phyloP scores from a whole-genome alignment of 1,284 basidiomycete species.

The Chalciporus sp. region DNA sequence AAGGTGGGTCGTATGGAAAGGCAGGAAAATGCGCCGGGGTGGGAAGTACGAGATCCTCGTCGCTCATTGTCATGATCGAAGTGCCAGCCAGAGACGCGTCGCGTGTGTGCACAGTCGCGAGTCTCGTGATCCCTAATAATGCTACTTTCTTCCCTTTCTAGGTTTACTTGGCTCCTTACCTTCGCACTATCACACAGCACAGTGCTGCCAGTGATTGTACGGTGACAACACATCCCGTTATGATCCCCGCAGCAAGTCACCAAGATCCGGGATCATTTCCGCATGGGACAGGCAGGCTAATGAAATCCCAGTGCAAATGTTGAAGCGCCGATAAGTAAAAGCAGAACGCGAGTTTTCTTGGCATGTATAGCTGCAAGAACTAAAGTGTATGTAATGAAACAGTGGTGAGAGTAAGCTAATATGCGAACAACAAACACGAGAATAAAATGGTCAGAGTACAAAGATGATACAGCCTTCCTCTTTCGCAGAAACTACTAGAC shows the following conservation, averaged over 20 bases:
- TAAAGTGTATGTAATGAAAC: conserved; percentile 25
- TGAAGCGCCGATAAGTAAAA: neutral
- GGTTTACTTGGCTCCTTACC: no score
- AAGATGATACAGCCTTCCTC: conserved; percentile 21
- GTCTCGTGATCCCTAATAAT: conserved; percentile 8
- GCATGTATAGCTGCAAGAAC: conserved; percentile 11
- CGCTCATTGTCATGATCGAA: conserved; percentile 8
- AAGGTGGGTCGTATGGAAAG: conserved; percentile 85
- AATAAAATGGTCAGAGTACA: conserved; percentile 28
- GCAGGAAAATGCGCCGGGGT: conserved; percentile 69
- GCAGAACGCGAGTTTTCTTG: conserved; percentile 22
- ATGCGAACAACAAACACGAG: conserved; percentile 15
- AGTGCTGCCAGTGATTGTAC: no score
- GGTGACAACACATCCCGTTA: no score
- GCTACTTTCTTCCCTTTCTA: no score
- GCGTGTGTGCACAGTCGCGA: neutral
- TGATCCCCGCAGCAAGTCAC: no score
- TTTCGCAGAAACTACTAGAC: conserved; percentile 23
- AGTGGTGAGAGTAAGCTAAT: conserved; percentile 19
- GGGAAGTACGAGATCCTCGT: conserved; percentile 39
- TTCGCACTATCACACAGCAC: no score
- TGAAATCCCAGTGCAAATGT: conserved; percentile 4
- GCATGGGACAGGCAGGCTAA: conserved; percentile 3
- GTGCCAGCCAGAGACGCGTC: neutral
- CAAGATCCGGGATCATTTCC: conserved; percentile 11